A percentile compares a stretch with the other conserved stretches of the same genome.
phyloP scores from a whole-genome alignment of 1,284 basidiomycete genomes.

The Phaffia rhodozyma region DNA sequence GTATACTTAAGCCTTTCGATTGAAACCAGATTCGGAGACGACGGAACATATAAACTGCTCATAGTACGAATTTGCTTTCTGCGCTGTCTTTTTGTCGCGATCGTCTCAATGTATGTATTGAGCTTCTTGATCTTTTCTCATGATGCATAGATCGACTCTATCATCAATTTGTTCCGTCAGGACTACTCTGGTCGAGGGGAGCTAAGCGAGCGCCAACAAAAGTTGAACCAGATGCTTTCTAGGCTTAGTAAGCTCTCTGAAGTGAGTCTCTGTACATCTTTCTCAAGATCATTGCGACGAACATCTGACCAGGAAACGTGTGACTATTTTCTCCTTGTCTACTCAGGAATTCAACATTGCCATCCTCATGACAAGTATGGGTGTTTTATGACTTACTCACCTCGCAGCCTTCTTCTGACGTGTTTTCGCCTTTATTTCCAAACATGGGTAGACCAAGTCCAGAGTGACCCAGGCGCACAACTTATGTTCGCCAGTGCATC shows the following conservation, averaged over 20 bases:
- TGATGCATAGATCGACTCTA: constrained; percentile 64
- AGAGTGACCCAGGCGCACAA: constrained; percentile 15
- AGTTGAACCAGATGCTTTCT: constrained; percentile 64
- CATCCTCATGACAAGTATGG: constrained; percentile 82
- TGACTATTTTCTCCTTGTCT: background rate
- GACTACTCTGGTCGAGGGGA: constrained; percentile 51
- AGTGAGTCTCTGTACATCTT: constrained; percentile 51
- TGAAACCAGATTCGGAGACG: constrained; percentile 33
- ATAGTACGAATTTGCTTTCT: no score
- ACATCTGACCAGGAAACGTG: background rate
- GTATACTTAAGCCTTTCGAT: no score
- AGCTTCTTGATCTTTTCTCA: constrained; percentile 1
- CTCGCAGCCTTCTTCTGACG: background rate
- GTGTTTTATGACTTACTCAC: constrained; percentile 27
- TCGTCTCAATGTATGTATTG: background rate
- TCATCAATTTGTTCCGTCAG: constrained; percentile 88
- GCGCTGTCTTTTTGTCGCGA: no score
- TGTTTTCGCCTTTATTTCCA: background rate
- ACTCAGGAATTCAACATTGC: constrained; percentile 49
- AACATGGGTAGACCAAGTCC: constrained; percentile 11
- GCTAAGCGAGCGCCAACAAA: constrained; percentile 26
- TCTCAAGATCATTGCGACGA: background rate
- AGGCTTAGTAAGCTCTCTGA: constrained; percentile 82
- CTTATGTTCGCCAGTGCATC: constrained; percentile 18
- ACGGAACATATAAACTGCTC: constrained; percentile 29